Evolutionary conservation across 23 red algal species (phyloP), one percentile per base, ranked within the genome.

Genomic region (Gracilariopsis chorda): DNA sequence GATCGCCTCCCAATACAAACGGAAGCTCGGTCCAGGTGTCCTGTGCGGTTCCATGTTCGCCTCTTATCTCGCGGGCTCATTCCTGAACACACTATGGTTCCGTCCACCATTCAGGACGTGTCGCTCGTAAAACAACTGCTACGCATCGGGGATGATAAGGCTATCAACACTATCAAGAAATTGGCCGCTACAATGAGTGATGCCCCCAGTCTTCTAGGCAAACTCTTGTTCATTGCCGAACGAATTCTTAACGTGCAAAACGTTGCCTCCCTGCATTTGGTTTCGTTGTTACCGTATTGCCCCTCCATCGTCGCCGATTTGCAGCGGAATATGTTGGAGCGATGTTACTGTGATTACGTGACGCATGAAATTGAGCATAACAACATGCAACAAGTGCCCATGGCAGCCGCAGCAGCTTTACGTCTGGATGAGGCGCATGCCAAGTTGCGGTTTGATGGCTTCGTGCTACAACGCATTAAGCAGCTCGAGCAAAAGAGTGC

Each of bases 181-280:
- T 70, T 90, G 14, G 86, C 42, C 13, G 52, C 86, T 11, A 44
- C 32, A n/a, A 36, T 76, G 44, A 28, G 69, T 29, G 59, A 93
- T 32, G 13, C 61, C 19, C 90, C 90, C 30, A 86, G 79, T 59
- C 55, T 93, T 20, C 81, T 93, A 24, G 90, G 90, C 23, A 93
- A 93, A 42, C 80, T 93, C 21, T 30, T 93, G 24, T 93, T 93
- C 61, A 34, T 88, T 8, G 52, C 80, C 14, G 90, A 93, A 51
- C 80, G 90, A 16, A 75, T 77, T 33, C 35, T 90, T 43, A 37
- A 33, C 7, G 27, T 35, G 13, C 69, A 78, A 5, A 40, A 27
- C 5, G n/a, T 48, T 24, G 35, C 53, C 14, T 17, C 24, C 23
- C 86, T 90, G 27, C n/a, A 24, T 42, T 70, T 90, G 13, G 47